Base-by-base conservation (phyloP, 768 basidiomycete genomes). In the Boletus pseudopeckii region DNA sequence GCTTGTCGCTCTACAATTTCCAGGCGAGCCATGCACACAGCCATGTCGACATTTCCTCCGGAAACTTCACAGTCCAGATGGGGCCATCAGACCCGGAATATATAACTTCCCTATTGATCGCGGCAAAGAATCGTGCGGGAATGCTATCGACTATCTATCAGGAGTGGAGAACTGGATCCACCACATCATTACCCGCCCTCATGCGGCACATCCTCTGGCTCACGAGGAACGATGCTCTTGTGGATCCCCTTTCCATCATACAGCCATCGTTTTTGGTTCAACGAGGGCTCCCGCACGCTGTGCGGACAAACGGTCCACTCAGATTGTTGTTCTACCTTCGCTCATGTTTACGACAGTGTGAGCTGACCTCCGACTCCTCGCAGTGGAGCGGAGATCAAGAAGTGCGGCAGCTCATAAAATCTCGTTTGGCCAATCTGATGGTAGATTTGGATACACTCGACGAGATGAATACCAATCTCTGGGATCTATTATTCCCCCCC, bases 211-310 rank as follows among this genome's bases (percentile, higher is more conserved):
- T 87, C 45, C 72, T 90, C 47, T 65, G 71, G 53, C 72, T 72
- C 48, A 83, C 84, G n/a, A 71, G 72, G 28, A 71, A 79, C 30
- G 71, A 76, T 22, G 64, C 80, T 4, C 70, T 82, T 28, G 75
- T 89, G 7, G 89, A 93, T 64, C 88, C 90, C 8, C 75, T 91
- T 14, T 92, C 92, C 20, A 83, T 88, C 32, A 90, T 84, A 30
- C 90, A 92, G 45, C 88, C 90, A 7, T 92, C 91, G 3, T 91
- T 83, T 64, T 77, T 95, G 33, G 82, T 94, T 24, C 90, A 90
- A 64, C 81, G 77, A 42, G 91, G 91, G 5, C 69, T 77, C 9
- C 86, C 90, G 8, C 80, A 86, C 43, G 65, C 75, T 34, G 66
- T 92, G 45, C 87, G 93, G 24, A 80, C 79, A 24, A 85, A 90